These are phyloP conservation scores for Trichoderma polysporum DNA, from an alignment of 2,329 filamentous ascomycete species.

Conservation along the genomic window DNA sequence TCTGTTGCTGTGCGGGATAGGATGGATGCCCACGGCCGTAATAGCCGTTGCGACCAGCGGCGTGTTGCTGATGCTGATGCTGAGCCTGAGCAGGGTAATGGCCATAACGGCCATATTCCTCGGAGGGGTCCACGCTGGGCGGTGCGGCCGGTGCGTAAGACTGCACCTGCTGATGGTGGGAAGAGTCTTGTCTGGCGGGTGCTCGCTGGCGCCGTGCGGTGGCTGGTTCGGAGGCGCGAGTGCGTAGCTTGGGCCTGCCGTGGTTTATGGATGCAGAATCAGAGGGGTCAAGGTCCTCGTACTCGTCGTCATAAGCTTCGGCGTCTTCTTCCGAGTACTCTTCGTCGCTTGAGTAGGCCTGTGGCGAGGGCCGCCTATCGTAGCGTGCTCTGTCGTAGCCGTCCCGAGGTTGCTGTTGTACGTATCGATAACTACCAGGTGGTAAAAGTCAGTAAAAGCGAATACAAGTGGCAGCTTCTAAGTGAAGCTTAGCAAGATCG, in stretches of 20 bases:
- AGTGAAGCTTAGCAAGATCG: not conserved
- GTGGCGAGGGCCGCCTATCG: constrained; percentile 31
- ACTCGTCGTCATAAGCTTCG: constrained; percentile 37
- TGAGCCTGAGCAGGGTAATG: constrained; percentile 30
- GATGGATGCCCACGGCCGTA: constrained; percentile 22
- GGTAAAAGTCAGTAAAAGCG: constrained; percentile 25
- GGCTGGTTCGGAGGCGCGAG: constrained; percentile 28
- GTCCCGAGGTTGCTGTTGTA: constrained; percentile 28
- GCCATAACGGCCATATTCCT: constrained; percentile 58
- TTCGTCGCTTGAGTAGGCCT: constrained; percentile 40
- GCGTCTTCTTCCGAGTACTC: constrained; percentile 34
- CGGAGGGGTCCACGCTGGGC: constrained; percentile 63
- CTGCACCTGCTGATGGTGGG: constrained; percentile 40
- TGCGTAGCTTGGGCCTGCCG: constrained; percentile 31
- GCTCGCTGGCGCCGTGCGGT: constrained; percentile 32
- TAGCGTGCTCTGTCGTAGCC: constrained; percentile 23
- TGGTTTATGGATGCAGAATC: constrained; percentile 57
- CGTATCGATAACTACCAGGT: constrained; percentile 27
- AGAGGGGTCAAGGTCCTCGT: constrained; percentile 54
- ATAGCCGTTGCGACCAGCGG: constrained; percentile 31
- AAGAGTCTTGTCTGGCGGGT: constrained; percentile 34
- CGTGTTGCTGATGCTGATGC: constrained; percentile 24
- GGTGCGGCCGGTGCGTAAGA: constrained; percentile 47
- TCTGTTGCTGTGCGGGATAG: constrained; percentile 27
- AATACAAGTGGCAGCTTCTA: constrained; percentile 4